Percentiles rank a stretch among this genome's conserved stretches.
These are phyloP conservation scores for Triglochin maritima DNA, from an alignment of 106 monocot species.

Conservation along the genomic window DNA sequence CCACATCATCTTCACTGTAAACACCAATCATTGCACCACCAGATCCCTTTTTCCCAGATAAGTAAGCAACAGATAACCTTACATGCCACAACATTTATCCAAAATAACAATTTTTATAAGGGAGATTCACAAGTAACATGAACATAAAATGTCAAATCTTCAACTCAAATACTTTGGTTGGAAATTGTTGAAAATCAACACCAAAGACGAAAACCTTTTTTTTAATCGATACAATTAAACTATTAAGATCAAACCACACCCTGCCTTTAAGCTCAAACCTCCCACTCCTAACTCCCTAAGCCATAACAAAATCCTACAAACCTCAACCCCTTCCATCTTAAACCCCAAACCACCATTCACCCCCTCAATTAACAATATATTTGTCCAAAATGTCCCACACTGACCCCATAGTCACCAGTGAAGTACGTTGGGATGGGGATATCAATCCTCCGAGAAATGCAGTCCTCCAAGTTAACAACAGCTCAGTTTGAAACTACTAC, in stretches of 20 bases:
- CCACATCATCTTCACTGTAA: constrained; percentile 80
- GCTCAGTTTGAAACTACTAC: too few relatives aligned
- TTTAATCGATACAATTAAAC: too few relatives aligned
- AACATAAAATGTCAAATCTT: too few relatives aligned
- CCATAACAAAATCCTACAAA: constrained; percentile 76
- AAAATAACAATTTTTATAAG: neutral
- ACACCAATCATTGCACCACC: constrained; percentile 27
- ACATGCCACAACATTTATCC: neutral
- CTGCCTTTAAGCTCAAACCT: constrained; percentile 59
- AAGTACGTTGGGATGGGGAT: constrained; percentile 91
- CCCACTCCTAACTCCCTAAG: constrained; percentile 60
- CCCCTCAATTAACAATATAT: neutral
- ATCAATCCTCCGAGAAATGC: constrained; percentile 35
- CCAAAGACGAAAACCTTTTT: too few relatives aligned
- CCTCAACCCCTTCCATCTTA: constrained; percentile 51
- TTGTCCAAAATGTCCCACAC: constrained; percentile 15
- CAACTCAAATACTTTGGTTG: too few relatives aligned
- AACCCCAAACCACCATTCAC: constrained; percentile 38
- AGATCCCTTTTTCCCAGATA: constrained; percentile 32
- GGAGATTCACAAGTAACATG: too few relatives aligned
- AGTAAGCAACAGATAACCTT: constrained; percentile 67
- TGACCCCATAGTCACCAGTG: constrained; percentile 70
- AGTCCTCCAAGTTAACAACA: constrained; percentile 30
- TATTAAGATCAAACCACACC: too few relatives aligned
- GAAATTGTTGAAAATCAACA: too few relatives aligned